Conservation (phyloP, 345 rosid genomes). For the Eucalyptus guilfoylei region DNA sequence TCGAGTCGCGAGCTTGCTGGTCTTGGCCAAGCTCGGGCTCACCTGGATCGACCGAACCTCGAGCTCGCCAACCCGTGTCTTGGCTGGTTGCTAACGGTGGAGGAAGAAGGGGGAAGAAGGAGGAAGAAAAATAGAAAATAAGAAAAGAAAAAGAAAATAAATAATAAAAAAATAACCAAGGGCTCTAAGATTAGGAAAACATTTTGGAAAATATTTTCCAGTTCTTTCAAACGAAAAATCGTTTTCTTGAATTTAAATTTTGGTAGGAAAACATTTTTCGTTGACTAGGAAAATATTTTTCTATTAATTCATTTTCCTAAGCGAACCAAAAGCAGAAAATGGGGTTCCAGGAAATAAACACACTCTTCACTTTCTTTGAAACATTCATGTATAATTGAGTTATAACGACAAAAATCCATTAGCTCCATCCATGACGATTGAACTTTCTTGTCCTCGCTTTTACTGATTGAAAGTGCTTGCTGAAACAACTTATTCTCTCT, state of each 20-base stretch:
- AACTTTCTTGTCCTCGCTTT: not conserved
- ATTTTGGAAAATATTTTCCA: too few relatives aligned
- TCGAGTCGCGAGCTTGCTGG: rapidly evolving
- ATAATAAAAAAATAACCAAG: too few relatives aligned
- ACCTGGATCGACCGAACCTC: too few relatives aligned
- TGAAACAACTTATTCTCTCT: not conserved
- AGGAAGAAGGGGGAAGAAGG: too few relatives aligned
- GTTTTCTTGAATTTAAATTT: too few relatives aligned
- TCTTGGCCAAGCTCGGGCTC: too few relatives aligned
- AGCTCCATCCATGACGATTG: not conserved
- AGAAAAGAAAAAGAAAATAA: too few relatives aligned
- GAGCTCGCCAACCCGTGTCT: rapidly evolving
- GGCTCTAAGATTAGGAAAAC: too few relatives aligned
- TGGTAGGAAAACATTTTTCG: too few relatives aligned
- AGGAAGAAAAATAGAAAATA: too few relatives aligned
- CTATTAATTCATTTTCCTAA: rapidly evolving
- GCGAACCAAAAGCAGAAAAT: rapidly evolving
- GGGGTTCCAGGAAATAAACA: rapidly evolving
- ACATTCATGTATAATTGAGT: not conserved
- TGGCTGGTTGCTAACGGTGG: rapidly evolving
- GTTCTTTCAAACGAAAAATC: too few relatives aligned
- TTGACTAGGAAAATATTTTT: too few relatives aligned
- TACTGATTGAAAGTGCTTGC: not conserved
- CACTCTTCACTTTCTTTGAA: not conserved
- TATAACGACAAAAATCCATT: not conserved